phyloP scores from a whole-genome alignment of 2,329 filamentous ascomycete species.

The Botrytis porri region DNA sequence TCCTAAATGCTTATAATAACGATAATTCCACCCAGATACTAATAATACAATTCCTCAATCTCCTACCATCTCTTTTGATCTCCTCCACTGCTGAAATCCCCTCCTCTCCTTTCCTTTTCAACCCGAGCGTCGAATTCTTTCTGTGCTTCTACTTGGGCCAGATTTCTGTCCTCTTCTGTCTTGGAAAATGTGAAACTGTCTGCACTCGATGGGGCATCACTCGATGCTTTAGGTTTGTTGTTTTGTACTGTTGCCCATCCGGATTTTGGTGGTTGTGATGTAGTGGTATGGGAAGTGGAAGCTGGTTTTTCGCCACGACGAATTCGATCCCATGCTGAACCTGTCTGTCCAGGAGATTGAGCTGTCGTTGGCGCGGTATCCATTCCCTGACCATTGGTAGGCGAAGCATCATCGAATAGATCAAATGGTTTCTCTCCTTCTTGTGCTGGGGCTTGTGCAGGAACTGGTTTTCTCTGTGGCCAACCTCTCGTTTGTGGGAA shows the following conservation, averaged over 20 bases:
- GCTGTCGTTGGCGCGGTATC: conserved; percentile 19
- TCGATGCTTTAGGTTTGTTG: conserved; percentile 18
- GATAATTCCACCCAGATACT: neutral
- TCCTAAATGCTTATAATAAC: neutral
- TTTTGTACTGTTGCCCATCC: conserved; percentile 24
- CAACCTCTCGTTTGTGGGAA: neutral
- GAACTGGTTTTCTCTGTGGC: neutral
- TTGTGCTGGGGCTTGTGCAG: conserved; percentile 11
- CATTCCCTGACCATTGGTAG: conserved; percentile 30
- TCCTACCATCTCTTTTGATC: conserved; percentile 31
- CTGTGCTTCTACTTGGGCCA: conserved; percentile 33
- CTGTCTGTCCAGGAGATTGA: neutral
- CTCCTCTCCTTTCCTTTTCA: conserved; percentile 36
- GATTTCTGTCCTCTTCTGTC: conserved; percentile 27
- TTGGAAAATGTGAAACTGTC: conserved; percentile 34
- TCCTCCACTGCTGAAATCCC: conserved; percentile 31
- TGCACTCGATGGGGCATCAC: conserved; percentile 17
- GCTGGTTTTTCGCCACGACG: conserved; percentile 28
- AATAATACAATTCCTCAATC: neutral
- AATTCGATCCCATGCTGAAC: conserved; percentile 38
- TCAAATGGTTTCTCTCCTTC: conserved; percentile 28
- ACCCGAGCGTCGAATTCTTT: conserved; percentile 38
- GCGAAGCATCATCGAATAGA: conserved; percentile 36
- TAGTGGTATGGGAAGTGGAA: conserved; percentile 9
- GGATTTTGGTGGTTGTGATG: conserved; percentile 16